Base-by-base conservation (phyloP, 2,329 filamentous ascomycete species). In the Pyricularia pennisetigena region DNA sequence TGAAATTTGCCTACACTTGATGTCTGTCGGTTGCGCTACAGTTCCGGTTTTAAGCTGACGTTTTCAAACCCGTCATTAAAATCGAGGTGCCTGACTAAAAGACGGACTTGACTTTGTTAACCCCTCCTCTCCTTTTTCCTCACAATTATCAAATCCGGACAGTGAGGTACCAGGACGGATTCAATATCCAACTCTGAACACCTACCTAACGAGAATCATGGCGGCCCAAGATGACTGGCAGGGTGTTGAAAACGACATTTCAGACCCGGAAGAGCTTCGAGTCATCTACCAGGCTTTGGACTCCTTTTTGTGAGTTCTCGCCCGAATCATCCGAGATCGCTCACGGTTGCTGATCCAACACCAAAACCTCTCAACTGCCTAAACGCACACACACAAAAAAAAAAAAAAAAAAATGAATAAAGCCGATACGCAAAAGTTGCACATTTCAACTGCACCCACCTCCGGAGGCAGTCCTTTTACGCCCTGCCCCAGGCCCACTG, bases 391-490 rank as follows among this genome's bases (percentile, higher is more conserved):
- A n/a, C n/a, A n/a, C n/a, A n/a, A n/a, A n/a, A n/a, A n/a, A 24
- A n/a, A 66, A 29, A 4, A 2, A 32, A 32, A 32, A 32, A 9
- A 35, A 35, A 35, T 14, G 2, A 32, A 35, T 29, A 35, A 35
- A 96, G 93, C 68, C 91, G 94, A 79, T 97, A 97, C 77, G 89
- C 91, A 71, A 90, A 89, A 74, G 86, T 88, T 28, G 91, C 94
- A 5, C 94, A 98, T 77, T 91, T 91, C 80, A 96, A 97, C 78
- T 90, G 91, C 71, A 98, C 94, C 4, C 94, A 98, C 78, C 85
- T 94, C 23, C 90, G 95, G 26, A 89, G 96, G 30, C 93, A 95
- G 78, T 90, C 93, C 16, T 97, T 99, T 79, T 99, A 98, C 77
- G 91, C 93, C 9, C 84, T 99, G 6, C 93, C 94, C 1, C 88